Percentiles rank a stretch among this genome's conserved stretches.
Conservation (phyloP, 352 stramenopile species). For the Pythium guiyangense region DNA sequence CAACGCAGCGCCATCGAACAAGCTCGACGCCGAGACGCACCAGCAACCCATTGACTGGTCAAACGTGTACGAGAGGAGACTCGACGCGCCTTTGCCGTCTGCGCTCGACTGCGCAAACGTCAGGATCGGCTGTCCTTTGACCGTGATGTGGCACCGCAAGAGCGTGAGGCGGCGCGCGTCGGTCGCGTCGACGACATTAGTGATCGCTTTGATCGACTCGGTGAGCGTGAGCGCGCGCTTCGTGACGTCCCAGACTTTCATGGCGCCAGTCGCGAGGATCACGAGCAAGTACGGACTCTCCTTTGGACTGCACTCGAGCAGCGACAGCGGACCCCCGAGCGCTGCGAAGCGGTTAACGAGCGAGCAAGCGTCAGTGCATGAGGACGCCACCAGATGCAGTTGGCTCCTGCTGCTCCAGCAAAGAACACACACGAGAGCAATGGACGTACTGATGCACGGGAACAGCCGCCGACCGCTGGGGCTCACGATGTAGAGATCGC, state of each 20-base stretch:
- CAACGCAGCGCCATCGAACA: neutral
- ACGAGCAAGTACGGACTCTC: slow-evolving; percentile 70
- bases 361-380: too few species aligned
- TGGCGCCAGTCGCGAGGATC: slow-evolving; percentile 45
- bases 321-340: slow-evolving; percentile 51
- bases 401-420: too few species aligned
- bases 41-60: slow-evolving; percentile 66
- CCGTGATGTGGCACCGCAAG: slow-evolving; percentile 65
- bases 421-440: neutral
- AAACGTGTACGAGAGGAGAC: slow-evolving; percentile 77
- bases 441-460: slow-evolving; percentile 58
- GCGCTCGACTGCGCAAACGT: slow-evolving; percentile 71
- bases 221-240: slow-evolving; percentile 42
- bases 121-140: slow-evolving; percentile 68
- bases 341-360: too few species aligned
- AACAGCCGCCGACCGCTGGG: slow-evolving; percentile 65
- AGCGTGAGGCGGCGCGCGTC: slow-evolving; percentile 50
- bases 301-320: slow-evolving; percentile 65
- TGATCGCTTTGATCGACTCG: slow-evolving; percentile 62
- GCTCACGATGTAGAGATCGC: slow-evolving; percentile 66
- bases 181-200: slow-evolving; percentile 25
- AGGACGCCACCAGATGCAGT: too few species aligned
- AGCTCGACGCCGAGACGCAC: too few species aligned
- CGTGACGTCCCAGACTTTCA: slow-evolving; percentile 76
- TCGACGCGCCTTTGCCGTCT: slow-evolving; percentile 43